Base-by-base conservation (phyloP, 345 rosid species). In the Capsella bursapastoris region DNA sequence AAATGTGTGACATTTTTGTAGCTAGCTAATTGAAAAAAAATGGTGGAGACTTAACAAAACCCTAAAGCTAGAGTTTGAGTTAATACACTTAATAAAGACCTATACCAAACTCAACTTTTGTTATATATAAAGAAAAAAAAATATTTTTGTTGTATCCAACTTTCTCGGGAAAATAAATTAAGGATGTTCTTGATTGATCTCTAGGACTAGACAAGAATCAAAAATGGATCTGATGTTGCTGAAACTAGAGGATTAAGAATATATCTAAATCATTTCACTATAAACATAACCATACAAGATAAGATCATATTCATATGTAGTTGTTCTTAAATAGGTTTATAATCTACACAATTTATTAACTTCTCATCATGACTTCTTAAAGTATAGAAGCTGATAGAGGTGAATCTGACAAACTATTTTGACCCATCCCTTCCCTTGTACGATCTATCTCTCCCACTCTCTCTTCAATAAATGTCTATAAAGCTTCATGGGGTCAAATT, bases 361-460 rank as follows among this genome's bases (percentile, higher is more conserved):
- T 16, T 63, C 29, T 35, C 32, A 16, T 38, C 57, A 64, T 9
- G 5, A 25, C 56, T 6, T 9, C 6, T 4, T 31, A 40, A 66
- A 44, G 1, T 1, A 3, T 31, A 52, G 8, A 15, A 68, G 7
- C 43, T 14, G 8, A 7, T 47, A 7, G 55, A 67, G 55, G 68
- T 67, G 44, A 63, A 60, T 40, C 58, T 40, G 56, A 60, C 16
- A 68, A 76, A 41, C 55, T 62, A 64, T 40, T 71, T 58, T 43
- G 57, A 72, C 73, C 81, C 77, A 78, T 72, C 40, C 40, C 56
- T 18, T 72, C 40, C 40, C 69, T 65, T 71, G 77, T 51, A 60
- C 73, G 37, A 34, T 34, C 25, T 47, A 7, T 50, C 14, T 51
- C 15, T 69, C 40, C 29, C 52, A 48, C 70, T 70, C 71, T 64